Base-by-base conservation (phyloP, 768 basidiomycete species). In the Termitomyces heimii region DNA sequence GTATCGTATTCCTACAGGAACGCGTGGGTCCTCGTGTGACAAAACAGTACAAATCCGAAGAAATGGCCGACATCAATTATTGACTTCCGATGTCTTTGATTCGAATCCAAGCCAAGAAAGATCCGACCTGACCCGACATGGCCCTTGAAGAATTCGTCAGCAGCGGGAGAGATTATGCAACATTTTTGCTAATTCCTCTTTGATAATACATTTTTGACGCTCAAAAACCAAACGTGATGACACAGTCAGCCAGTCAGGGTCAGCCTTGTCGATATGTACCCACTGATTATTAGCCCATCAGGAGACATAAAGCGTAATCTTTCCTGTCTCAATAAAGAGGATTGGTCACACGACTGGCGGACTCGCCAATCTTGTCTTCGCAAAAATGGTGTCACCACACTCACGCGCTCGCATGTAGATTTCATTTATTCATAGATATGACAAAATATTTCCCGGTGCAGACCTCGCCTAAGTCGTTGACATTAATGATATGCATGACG, bases 1-100 rank as follows among this genome's bases (percentile, higher is more conserved):
- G 47, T 32, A 42, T 29, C 29, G 54, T 53, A 35, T 32, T 14
- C 51, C n/a, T n/a, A n/a, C 45, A 20, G 54, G 31, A 35, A 39
- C 44, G 46, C 58, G 63, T 66, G 63, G 63, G 63, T 62, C 58
- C 42, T 52, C 63, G 65, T 66, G 63, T 54, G 65, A 66, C 37
- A 28, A 66, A 62, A 56, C 40, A 47, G 24, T 35, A 49, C 55
- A 31, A 46, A 59, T 57, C 45, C 28, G 55, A 55, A 54, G 22
- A 51, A 31, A 59, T 49, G 49, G 31, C 58, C 37, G 42, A 40
- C 28, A 50, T 62, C 31, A 50, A 34, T 62, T 37, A 18, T 37
- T 45, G n/a, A 48, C 49, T 40, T 47, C 49, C 43, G 44, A 53
- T 18, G 34, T 31, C 31, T 28, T 31, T 56, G n/a, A 54, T 54